Percentiles rank a stretch among this genome's conserved stretches.
These are phyloP conservation scores for Tuber microsphaerosporum DNA, from an alignment of 495 filamentous ascomycete species.

Conservation along the genomic window DNA sequence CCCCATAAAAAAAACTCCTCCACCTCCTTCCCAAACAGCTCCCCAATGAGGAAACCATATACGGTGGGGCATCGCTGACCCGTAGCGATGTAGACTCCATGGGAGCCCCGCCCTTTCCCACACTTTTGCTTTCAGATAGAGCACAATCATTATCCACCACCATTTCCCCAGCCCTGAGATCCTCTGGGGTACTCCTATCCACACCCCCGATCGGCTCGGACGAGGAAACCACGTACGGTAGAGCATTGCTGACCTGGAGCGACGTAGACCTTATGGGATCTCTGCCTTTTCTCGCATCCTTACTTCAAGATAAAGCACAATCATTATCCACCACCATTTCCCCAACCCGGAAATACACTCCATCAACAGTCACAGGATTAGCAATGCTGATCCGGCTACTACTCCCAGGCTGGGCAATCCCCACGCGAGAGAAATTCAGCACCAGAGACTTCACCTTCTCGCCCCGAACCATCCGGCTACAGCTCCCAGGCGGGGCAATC, in stretches of 20 bases:
- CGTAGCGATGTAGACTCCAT: background rate
- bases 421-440: conserved; percentile 12
- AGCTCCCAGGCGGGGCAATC: no score
- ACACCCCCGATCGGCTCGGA: no score
- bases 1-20: no score
- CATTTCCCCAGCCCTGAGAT: no score
- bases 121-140: background rate
- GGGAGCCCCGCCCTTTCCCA: background rate
- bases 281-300: no score
- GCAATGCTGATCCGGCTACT: conserved; percentile 6
- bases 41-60: background rate
- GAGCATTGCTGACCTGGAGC: no score
- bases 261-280: no score
- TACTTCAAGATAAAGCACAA: no score
- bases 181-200: no score
- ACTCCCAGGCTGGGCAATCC: conserved; percentile 7
- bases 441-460: conserved; percentile 33
- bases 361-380: background rate
- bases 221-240: no score
- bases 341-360: background rate
- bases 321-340: background rate
- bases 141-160: background rate
- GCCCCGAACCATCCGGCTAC: no score
- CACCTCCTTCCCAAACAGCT: no score
- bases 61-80: background rate